Evolutionary conservation across 371 early-diverging fungal species (phyloP).

Genomic region (Mortierella sp.): DNA sequence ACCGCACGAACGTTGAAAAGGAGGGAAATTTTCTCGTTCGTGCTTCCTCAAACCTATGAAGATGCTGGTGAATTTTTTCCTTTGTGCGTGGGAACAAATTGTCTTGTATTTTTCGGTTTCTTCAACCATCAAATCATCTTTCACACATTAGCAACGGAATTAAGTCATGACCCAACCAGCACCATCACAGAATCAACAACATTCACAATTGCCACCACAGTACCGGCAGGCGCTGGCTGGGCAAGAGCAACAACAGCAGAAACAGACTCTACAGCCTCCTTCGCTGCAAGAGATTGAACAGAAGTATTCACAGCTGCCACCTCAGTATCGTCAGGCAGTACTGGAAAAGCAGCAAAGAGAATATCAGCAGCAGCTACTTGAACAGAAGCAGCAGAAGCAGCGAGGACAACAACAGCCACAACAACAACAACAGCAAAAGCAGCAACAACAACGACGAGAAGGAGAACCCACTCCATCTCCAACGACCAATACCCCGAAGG

Average conservation of each 20-base stretch:
- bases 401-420: constrained; percentile 10
- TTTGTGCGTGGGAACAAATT: too few species aligned
- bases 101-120: too few species aligned
- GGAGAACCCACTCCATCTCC: constrained; percentile 1
- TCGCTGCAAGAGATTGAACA: constrained; percentile 38
- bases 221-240: constrained; percentile 15
- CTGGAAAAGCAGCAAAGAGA: constrained; percentile 42
- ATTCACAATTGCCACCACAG: constrained; percentile 14
- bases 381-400: constrained; percentile 27
- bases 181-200: too few species aligned
- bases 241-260: constrained; percentile 24
- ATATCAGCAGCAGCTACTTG: constrained; percentile 29
- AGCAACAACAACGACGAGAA: constrained; percentile 6
- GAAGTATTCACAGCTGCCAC: constrained; percentile 43
- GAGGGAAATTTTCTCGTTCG: too few species aligned
- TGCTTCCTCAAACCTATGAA: too few species aligned
- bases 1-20: too few species aligned
- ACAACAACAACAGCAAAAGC: constrained; percentile 16
- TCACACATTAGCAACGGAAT: too few species aligned
- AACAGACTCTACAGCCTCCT: constrained; percentile 21
- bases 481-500: neutral
- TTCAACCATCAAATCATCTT: too few species aligned
- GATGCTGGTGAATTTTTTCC: too few species aligned
- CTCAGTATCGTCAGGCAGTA: constrained; percentile 48
- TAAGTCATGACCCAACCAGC: constrained; percentile 20